Conservation (phyloP, 176 grass and related monocot genomes). For the Carex pumila region DNA sequence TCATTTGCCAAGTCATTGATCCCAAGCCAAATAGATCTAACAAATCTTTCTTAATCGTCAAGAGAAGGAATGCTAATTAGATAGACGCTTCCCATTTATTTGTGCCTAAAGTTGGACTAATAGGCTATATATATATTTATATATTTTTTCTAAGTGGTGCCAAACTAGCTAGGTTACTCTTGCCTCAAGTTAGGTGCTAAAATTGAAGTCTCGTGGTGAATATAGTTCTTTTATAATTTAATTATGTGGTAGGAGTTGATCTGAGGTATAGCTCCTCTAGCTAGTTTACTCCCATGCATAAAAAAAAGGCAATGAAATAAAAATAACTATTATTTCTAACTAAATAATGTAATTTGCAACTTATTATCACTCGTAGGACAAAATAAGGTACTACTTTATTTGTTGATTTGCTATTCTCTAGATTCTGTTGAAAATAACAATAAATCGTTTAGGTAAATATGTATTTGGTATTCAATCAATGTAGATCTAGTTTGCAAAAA, state of each 20-base stretch:
- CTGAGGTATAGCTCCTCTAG: neutral
- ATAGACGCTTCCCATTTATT: neutral
- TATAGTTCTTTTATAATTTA: neutral
- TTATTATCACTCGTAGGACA: neutral
- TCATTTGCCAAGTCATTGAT: conserved; percentile 2
- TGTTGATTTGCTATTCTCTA: neutral
- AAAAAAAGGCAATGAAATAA: neutral
- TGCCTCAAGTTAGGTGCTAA: neutral
- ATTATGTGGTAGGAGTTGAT: neutral
- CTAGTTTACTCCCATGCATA: neutral
- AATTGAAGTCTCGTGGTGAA: neutral
- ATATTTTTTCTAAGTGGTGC: neutral
- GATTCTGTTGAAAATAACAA: neutral
- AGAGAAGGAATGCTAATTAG: conserved; percentile 9
- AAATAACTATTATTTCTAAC: neutral
- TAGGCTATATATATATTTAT: neutral
- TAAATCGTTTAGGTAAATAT: neutral
- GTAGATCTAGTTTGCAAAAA: neutral
- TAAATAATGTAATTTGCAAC: neutral
- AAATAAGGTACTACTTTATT: neutral
- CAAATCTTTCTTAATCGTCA: conserved; percentile 16
- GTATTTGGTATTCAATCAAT: neutral
- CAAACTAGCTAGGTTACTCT: neutral
- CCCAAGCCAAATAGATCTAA: neutral
- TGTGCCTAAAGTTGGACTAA: neutral